A percentile compares a stretch with the other conserved stretches of the same genome.
These are phyloP conservation scores for Spiraea crenata DNA, from an alignment of 331 rosid genomes.

Conservation along the genomic window DNA sequence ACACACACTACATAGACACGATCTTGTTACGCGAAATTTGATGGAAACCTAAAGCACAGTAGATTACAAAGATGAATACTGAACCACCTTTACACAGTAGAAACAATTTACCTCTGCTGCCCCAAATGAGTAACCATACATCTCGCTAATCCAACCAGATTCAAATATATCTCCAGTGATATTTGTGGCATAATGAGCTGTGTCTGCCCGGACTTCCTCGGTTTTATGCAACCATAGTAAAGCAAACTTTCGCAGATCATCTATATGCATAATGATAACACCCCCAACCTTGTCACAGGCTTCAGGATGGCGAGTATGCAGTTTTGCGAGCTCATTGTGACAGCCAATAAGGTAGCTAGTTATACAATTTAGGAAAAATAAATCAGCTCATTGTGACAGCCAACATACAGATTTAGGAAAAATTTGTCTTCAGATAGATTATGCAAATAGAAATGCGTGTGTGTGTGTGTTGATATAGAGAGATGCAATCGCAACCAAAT, in stretches of 20 bases:
- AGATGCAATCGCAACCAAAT: background rate
- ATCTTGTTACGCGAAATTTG: background rate
- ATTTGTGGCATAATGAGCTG: slow-evolving; percentile 87
- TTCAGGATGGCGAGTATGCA: slow-evolving; percentile 93
- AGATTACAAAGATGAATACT: slow-evolving; percentile 16
- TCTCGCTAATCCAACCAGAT: slow-evolving; percentile 99
- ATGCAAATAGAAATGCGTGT: slow-evolving; percentile 13
- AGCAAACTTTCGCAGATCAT: slow-evolving; percentile 83
- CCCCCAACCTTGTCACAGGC: slow-evolving; percentile 99
- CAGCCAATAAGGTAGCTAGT: slow-evolving; percentile 92
- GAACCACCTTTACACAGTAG: background rate
- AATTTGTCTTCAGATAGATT: slow-evolving; percentile 4
- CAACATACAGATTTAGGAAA: slow-evolving; percentile 41
- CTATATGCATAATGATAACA: slow-evolving; percentile 94
- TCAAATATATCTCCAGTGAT: slow-evolving; percentile 88
- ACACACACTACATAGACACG: slow-evolving; percentile 6
- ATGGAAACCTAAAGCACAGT: slow-evolving; percentile 10
- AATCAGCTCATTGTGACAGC: slow-evolving; percentile 80
- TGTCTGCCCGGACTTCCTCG: slow-evolving; percentile 96
- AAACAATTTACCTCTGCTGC: slow-evolving; percentile 84
- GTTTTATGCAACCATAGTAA: slow-evolving; percentile 94
- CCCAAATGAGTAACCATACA: slow-evolving; percentile 98
- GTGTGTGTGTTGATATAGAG: background rate
- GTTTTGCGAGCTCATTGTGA: slow-evolving; percentile 85
- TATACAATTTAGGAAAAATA: too few species aligned